Conservation (phyloP, 2,329 filamentous ascomycete genomes). For the Neospermospora avenae region DNA sequence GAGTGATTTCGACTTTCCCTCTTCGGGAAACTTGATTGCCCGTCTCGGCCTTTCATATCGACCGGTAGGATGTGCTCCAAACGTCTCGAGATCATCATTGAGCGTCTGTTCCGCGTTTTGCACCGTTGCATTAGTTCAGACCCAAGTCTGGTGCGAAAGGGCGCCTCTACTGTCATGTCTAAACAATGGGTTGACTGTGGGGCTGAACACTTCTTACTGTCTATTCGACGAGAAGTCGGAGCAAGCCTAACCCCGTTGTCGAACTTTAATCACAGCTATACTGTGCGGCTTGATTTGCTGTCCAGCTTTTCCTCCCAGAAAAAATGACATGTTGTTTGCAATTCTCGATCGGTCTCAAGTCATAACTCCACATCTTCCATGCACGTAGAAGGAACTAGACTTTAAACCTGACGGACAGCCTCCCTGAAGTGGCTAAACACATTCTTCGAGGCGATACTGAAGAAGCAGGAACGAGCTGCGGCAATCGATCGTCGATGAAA, state of each 20-base stretch:
- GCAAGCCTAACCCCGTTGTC: neutral
- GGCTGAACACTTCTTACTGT: neutral
- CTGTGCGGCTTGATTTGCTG: too few species aligned
- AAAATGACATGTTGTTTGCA: neutral
- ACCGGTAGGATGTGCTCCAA: neutral
- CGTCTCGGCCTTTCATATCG: neutral
- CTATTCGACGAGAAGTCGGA: neutral
- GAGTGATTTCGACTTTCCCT: neutral
- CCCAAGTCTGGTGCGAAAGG: neutral
- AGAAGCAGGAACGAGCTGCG: neutral
- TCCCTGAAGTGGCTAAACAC: slow-evolving; percentile 4
- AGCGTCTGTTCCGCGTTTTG: neutral
- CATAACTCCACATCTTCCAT: neutral
- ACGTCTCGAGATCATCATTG: neutral
- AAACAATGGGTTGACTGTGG: neutral
- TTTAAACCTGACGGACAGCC: neutral
- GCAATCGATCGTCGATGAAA: neutral
- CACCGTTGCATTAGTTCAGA: neutral
- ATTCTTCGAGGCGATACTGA: neutral
- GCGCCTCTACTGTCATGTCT: neutral
- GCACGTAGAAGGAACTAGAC: neutral
- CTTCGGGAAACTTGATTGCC: neutral
- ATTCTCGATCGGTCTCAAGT: neutral
- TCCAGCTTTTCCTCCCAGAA: too few species aligned
- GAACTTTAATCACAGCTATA: neutral